phyloP scores from a whole-genome alignment of 2,329 filamentous ascomycete genomes.

The Daldinia sp. region DNA sequence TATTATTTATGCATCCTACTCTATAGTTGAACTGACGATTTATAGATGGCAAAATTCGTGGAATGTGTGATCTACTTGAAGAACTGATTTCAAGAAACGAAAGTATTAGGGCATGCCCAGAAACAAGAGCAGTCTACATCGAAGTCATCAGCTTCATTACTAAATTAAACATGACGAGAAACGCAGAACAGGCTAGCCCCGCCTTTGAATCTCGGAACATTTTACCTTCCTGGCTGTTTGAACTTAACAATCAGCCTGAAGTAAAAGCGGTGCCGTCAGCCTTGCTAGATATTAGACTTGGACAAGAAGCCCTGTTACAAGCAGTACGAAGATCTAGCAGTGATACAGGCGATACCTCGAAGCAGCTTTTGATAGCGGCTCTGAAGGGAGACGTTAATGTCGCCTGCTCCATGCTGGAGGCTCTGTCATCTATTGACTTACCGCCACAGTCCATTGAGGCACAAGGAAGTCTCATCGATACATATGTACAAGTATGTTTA shows the following conservation, averaged over 20 bases:
- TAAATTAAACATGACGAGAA: constrained; percentile 5
- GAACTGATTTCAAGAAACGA: constrained; percentile 35
- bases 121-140: constrained; percentile 51
- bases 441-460: constrained; percentile 42
- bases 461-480: constrained; percentile 53
- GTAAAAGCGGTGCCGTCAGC: constrained; percentile 33
- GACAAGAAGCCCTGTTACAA: constrained; percentile 52
- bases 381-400: constrained; percentile 58
- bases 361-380: constrained; percentile 52
- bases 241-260: constrained; percentile 12
- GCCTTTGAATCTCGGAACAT: background rate
- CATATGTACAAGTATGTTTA: constrained; percentile 60
- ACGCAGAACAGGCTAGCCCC: background rate
- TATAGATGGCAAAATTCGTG: constrained; percentile 42
- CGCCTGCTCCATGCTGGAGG: constrained; percentile 57
- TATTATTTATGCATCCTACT: background rate
- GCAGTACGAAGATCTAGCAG: constrained; percentile 40
- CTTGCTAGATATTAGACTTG: constrained; percentile 44
- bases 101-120: constrained; percentile 44
- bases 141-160: constrained; percentile 51
- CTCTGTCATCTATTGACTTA: constrained; percentile 48
- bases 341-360: constrained; percentile 43
- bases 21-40: constrained; percentile 19
- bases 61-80: constrained; percentile 42
- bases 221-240: background rate